Percentiles rank a stretch among this genome's conserved stretches.
Evolutionary conservation across 1,284 basidiomycete genomes (phyloP).

Genomic region (Heterobasidion occidentale): DNA sequence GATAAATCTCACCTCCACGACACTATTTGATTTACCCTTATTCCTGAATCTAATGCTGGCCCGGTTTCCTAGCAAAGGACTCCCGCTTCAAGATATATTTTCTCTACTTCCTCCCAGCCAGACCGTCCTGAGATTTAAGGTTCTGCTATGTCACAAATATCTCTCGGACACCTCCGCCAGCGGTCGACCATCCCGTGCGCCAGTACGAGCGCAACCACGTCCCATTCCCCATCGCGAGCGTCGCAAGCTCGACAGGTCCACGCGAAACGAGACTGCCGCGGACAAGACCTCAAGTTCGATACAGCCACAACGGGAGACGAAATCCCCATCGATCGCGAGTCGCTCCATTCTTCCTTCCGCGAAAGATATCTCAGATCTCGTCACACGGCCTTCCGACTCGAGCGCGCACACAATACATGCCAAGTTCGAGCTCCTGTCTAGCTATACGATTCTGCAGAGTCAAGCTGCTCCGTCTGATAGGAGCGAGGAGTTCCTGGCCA

Average conservation of each 20-base stretch:
- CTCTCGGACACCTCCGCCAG: slow-evolving; percentile 8
- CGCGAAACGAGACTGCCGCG: background rate
- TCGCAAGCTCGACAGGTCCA: background rate
- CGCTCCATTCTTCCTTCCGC: background rate
- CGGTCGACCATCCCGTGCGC: background rate
- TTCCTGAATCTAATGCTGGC: slow-evolving; percentile 40
- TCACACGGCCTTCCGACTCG: slow-evolving; percentile 13
- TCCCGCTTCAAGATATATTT: slow-evolving; percentile 29
- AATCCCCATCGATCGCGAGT: background rate
- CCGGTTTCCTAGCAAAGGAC: slow-evolving; percentile 31
- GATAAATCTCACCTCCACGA: slow-evolving; percentile 43
- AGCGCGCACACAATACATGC: slow-evolving; percentile 16
- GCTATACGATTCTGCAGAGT: slow-evolving; percentile 10
- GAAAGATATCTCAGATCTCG: background rate
- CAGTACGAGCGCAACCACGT: slow-evolving; percentile 10
- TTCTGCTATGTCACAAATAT: slow-evolving; percentile 37
- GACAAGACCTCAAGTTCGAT: background rate
- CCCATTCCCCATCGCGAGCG: slow-evolving; percentile 6
- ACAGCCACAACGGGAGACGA: background rate
- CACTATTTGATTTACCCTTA: slow-evolving; percentile 38
- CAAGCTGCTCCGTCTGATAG: background rate
- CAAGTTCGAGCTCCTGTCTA: slow-evolving; percentile 10
- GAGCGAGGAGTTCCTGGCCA: slow-evolving; percentile 28
- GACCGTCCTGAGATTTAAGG: slow-evolving; percentile 36
- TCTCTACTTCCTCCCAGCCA: slow-evolving; percentile 31